Conservation (phyloP, 257 asterid genomes). For the Solanum raphanifolium region DNA sequence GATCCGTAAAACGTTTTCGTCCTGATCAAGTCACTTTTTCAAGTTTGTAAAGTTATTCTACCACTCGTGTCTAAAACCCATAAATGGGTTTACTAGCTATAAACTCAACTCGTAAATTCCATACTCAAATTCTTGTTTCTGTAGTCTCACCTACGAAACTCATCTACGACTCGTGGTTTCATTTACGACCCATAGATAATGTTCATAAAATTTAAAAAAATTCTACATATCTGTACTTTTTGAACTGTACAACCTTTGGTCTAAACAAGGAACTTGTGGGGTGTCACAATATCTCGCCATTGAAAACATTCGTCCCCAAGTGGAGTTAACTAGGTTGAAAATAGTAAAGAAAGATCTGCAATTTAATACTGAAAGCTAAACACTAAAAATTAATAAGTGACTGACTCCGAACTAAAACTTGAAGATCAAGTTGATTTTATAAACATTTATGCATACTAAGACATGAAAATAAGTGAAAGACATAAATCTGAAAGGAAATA, state of each 20-base stretch:
- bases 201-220: too few species aligned
- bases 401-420: background rate
- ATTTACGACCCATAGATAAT: too few species aligned
- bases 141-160: background rate
- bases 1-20: background rate
- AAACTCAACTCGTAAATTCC: background rate
- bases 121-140: too few species aligned
- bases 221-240: fast-evolving
- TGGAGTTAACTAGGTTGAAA: background rate
- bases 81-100: background rate
- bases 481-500: background rate
- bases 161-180: background rate
- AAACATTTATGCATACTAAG: background rate
- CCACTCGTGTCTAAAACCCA: background rate
- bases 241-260: background rate
- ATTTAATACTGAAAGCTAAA: too few species aligned
- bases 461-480: background rate
- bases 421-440: background rate
- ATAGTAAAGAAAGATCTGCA: background rate
- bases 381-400: background rate
- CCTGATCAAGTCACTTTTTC: background rate
- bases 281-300: background rate
- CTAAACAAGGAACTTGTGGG: background rate
- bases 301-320: fast-evolving
- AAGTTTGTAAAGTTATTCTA: too few species aligned